Base-by-base conservation (phyloP, 2,329 filamentous ascomycete genomes). In the Pseudogymnoascus sp. region DNA sequence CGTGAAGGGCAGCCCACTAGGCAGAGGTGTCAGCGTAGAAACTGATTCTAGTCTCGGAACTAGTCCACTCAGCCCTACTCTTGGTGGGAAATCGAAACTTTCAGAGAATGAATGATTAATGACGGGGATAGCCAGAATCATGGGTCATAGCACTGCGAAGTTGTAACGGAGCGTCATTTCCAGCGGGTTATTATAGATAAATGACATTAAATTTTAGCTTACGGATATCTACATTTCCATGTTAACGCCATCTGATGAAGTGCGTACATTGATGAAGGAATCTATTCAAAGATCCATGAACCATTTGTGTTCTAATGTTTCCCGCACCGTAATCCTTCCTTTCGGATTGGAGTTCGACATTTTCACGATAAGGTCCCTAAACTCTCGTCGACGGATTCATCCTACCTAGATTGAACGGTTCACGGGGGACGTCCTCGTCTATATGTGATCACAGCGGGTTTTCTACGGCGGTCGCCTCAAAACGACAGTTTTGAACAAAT, bases 11-110 rank as follows among this genome's bases (percentile, higher is more conserved):
- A 72, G 70, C 62, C 69, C 69, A 5, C 62, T 72, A 8, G 70
- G 70, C 21, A 64, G 66, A 55, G 68, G 68, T 0, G 59, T 68
- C 13, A 71, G 66, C 62, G 65, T 65, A 9, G 69, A 71, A 29
- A 70, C 69, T 1, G 70, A 72, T 59, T 71, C 69, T 9, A 68
- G 68, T 2, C 44, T 72, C 2, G 71, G 70, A 12, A 71, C 69
- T 2, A 71, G 68, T 58, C 71, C 69, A 9, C 68, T 68, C 5
- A 68, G 63, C 12, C 69, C 69, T 13, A 66, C 65, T 33, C 48
- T 21, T 5, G 13, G 9, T 55, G 48, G 15, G 15, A 17, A 55
- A 44, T 44, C 41, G n/a, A 55, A 35, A 13, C 29, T 21, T 13
- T 10, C 48, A 33, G 12, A 21, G 48, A 12, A 55, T 33, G 48